phyloP scores from a whole-genome alignment of 352 stramenopile genomes.

The Pythium guiyangense region DNA sequence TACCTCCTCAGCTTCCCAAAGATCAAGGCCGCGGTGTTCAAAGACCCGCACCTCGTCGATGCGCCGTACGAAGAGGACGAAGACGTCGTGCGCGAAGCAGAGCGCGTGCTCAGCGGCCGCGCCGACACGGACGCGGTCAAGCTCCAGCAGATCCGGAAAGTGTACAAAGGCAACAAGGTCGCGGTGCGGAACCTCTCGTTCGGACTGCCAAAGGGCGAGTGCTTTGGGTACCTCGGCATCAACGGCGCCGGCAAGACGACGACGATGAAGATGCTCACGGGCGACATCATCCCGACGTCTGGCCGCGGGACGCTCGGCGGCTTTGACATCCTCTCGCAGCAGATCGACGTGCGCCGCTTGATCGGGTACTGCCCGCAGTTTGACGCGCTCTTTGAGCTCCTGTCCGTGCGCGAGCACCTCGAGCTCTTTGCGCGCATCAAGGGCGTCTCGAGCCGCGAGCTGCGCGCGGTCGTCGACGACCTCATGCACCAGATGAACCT shows the following conservation, averaged over 20 bases:
- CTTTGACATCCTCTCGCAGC: slow-evolving; percentile 3
- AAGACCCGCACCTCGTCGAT: slow-evolving; percentile 38
- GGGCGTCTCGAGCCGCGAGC: too few relatives aligned
- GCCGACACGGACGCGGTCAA: slow-evolving; percentile 33
- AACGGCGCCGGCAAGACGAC: slow-evolving; percentile 88
- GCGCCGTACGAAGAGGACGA: slow-evolving; percentile 34
- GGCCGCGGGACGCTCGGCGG: slow-evolving; percentile 22
- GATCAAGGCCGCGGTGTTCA: slow-evolving; percentile 48
- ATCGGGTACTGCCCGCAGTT: slow-evolving; percentile 94
- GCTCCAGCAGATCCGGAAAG: slow-evolving; percentile 31
- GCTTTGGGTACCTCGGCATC: slow-evolving; percentile 86
- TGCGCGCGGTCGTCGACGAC: too few relatives aligned
- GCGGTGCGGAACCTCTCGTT: neutral
- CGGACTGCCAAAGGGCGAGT: slow-evolving; percentile 20
- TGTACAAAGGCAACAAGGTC: slow-evolving; percentile 59
- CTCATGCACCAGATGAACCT: too few relatives aligned
- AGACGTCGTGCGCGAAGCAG: slow-evolving; percentile 38
- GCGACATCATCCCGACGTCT: slow-evolving; percentile 25
- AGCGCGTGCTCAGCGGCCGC: slow-evolving; percentile 24
- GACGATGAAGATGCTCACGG: slow-evolving; percentile 77
- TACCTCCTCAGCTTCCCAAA: slow-evolving; percentile 59
- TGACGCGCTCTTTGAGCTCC: slow-evolving; percentile 86
- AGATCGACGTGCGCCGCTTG: slow-evolving; percentile 23
- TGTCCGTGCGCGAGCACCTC: too few relatives aligned
- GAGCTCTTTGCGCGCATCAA: too few relatives aligned